phyloP scores from a whole-genome alignment of 1,139 yeast species.

The Pneumocystis oryctolagi region DNA sequence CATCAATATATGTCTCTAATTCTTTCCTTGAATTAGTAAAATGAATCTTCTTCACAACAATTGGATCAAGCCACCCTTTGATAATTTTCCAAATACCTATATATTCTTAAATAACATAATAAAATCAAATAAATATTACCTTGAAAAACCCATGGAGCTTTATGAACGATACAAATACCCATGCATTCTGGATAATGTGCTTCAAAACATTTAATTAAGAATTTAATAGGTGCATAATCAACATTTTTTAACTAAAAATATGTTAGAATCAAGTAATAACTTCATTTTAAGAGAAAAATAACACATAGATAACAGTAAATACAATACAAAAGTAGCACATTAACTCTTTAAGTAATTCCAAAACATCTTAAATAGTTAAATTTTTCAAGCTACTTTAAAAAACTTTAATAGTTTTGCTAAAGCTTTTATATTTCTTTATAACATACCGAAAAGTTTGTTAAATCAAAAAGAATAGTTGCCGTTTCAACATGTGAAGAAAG shows the following conservation, averaged over 20 bases:
- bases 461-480: slow-evolving; percentile 48
- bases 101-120: not conserved
- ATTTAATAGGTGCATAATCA: slow-evolving; percentile 72
- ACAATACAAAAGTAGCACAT: not conserved
- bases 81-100: slow-evolving; percentile 67
- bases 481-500: slow-evolving; percentile 53
- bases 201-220: slow-evolving; percentile 62
- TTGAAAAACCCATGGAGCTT: slow-evolving; percentile 81
- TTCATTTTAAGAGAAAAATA: too few species aligned
- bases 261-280: not conserved
- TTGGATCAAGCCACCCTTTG: slow-evolving; percentile 79
- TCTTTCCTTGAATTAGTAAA: slow-evolving; percentile 54
- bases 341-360: not conserved
- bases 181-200: slow-evolving; percentile 79
- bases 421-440: slow-evolving; percentile 20
- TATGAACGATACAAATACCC: slow-evolving; percentile 61
- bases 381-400: not conserved
- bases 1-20: slow-evolving; percentile 40
- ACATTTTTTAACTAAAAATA: slow-evolving; percentile 35
- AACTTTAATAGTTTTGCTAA: not conserved
- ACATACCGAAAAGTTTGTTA: slow-evolving; percentile 44
- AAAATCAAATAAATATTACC: not conserved
- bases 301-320: too few species aligned
- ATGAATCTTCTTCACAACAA: slow-evolving; percentile 63
- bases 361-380: not conserved